Conservation (phyloP, 345 rosid species). For the Moricandia arvensis region DNA sequence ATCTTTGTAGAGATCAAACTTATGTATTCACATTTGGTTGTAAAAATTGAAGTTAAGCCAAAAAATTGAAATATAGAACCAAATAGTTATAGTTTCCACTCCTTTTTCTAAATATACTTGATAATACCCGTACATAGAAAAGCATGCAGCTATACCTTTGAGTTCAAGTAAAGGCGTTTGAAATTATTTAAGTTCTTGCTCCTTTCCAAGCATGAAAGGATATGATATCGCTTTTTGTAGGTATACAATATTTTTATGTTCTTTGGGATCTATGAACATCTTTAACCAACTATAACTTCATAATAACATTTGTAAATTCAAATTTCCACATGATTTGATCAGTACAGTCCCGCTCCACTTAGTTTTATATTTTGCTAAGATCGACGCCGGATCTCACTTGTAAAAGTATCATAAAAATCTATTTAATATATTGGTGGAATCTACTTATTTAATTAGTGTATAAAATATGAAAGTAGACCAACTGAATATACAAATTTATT, state of each 20-base stretch:
- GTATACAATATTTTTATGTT: not conserved
- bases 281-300: not conserved
- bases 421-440: not conserved
- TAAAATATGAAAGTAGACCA: not conserved
- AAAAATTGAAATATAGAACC: not conserved
- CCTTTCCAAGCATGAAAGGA: constrained; percentile 15
- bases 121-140: constrained; percentile 10
- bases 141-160: constrained; percentile 10
- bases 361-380: not conserved
- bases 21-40: no score
- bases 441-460: not conserved
- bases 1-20: no score
- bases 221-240: constrained; percentile 3
- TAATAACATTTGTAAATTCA: not conserved
- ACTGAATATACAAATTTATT: not conserved
- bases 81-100: not conserved
- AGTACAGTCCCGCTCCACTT: not conserved
- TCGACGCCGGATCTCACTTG: not conserved
- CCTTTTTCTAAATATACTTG: not conserved
- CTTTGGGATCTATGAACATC: constrained; percentile 11
- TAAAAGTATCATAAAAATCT: not conserved
- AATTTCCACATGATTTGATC: not conserved
- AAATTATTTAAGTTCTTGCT: constrained; percentile 18
- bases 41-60: no score
- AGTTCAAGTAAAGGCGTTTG: constrained; percentile 24